Base-by-base conservation (phyloP, 306 rosid genomes). In the Rosa rugosa region DNA sequence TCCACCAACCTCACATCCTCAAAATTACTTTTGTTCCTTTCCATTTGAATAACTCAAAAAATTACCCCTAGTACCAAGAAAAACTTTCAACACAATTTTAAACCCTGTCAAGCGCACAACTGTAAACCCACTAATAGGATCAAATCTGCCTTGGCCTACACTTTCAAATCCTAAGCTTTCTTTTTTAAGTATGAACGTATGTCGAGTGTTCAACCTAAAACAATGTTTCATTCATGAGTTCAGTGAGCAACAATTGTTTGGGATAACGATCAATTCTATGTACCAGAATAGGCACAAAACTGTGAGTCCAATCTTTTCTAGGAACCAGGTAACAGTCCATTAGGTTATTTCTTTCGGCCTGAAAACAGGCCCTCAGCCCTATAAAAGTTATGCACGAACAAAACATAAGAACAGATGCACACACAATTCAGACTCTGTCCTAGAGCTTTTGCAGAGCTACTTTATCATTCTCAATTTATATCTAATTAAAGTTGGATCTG, bases 21-120 rank as follows among this genome's bases (percentile, higher is more conserved):
- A 13, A 63, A 1, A 31, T 27, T 31, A 14, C 4, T 59, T 63
- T 12, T 27, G 9, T 14, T 57, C 36, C 4, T 6, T 63, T 31
- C 41, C 41, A 31, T 5, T 31, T 20, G 3, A 63, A 31, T 31
- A 63, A 31, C 69, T 31, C 17, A 63, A 31, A 63, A 17, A 31
- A 5, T 20, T 50, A 49, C 12, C 62, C 42, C 25, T 34, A 72
- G 63, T 31, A 50, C 57, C 75, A 72, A 27, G n/a, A 47, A 46
- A 31, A 70, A 49, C 75, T 49, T 47, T 23, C 18, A 25, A 49
- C 14, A 71, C 11, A 49, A 49, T 36, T 49, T 14, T 42, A 45
- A 31, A 11, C 59, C 75, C 50, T 31, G 9, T 36, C 71, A 65
- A 63, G 23, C 1, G 71, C 71, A 72, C 64, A 18, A 72, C 76